Percentiles rank a stretch among this genome's conserved stretches.
Conservation (phyloP, 768 basidiomycete species). For the Gloeostereum incarnatum region DNA sequence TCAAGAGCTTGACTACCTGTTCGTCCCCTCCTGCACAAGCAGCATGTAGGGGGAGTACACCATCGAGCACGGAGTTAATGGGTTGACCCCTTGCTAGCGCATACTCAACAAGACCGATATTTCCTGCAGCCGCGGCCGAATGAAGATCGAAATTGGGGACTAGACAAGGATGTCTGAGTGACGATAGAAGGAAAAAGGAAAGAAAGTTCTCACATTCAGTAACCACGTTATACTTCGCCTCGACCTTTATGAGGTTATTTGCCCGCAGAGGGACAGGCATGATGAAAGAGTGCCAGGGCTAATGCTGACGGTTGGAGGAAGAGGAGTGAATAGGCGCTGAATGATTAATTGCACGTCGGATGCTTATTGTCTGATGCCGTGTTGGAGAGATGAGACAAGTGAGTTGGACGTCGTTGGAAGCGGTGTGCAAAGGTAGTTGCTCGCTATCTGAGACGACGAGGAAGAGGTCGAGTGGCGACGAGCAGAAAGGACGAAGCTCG, state of each 20-base stretch:
- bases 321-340: too few relatives aligned
- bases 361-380: too few relatives aligned
- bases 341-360: too few relatives aligned
- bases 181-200: constrained; percentile 1
- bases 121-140: constrained; percentile 73
- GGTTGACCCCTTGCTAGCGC: constrained; percentile 93
- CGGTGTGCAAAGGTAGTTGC: too few relatives aligned
- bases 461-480: too few relatives aligned
- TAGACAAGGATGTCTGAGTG: constrained; percentile 17
- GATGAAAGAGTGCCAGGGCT: constrained; percentile 13
- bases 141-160: constrained; percentile 74
- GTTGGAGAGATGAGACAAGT: too few relatives aligned
- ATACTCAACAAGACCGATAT: constrained; percentile 88
- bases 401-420: too few relatives aligned
- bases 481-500: too few relatives aligned
- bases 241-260: constrained; percentile 31
- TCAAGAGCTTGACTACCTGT: constrained; percentile 77
- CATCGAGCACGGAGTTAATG: constrained; percentile 91
- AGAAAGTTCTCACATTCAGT: constrained; percentile 38
- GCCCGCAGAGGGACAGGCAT: constrained; percentile 46
- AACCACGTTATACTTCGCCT: constrained; percentile 49
- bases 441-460: too few relatives aligned
- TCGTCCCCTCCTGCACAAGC: constrained; percentile 89
- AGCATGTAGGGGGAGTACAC: constrained; percentile 94
- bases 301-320: constrained; percentile 6